These are phyloP conservation scores for Cryptococcus sp. DNA, from an alignment of 1,284 basidiomycete genomes.

Conservation along the genomic window DNA sequence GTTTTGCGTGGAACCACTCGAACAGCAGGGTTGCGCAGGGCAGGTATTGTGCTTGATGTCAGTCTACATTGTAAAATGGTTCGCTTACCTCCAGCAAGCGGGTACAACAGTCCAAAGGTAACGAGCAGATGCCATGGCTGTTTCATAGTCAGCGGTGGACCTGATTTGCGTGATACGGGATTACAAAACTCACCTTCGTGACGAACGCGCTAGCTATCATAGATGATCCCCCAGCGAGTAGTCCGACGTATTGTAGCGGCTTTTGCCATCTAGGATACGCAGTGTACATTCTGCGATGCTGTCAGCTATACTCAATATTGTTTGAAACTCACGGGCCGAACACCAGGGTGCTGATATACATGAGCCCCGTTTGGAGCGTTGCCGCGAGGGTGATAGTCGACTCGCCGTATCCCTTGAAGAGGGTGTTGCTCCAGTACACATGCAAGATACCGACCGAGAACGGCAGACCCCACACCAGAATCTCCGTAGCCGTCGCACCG, in stretches of 20 bases:
- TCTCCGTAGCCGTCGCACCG: constrained; percentile 46
- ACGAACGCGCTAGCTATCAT: constrained; percentile 47
- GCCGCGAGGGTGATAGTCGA: constrained; percentile 47
- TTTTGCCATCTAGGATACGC: constrained; percentile 35
- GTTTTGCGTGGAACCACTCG: constrained; percentile 48
- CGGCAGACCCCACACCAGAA: constrained; percentile 50
- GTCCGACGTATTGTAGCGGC: constrained; percentile 32
- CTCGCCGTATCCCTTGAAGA: constrained; percentile 42
- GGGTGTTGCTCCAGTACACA: constrained; percentile 45
- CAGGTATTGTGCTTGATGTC: constrained; percentile 37
- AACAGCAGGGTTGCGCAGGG: constrained; percentile 51
- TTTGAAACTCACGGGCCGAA: constrained; percentile 44
- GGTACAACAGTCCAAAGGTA: constrained; percentile 48
- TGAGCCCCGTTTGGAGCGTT: constrained; percentile 47
- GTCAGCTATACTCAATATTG: background rate
- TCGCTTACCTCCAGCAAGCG: constrained; percentile 40
- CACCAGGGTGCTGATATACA: constrained; percentile 46
- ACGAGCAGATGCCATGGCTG: constrained; percentile 50
- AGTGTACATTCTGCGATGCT: constrained; percentile 30
- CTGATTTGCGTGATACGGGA: background rate
- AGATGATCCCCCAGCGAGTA: constrained; percentile 28
- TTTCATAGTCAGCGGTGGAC: background rate
- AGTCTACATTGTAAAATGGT: too few species aligned
- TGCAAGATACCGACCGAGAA: constrained; percentile 50
- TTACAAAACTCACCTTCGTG: constrained; percentile 22